These are phyloP conservation scores for Sporothrix humicola DNA, from an alignment of 2,329 filamentous ascomycete genomes.

Conservation along the genomic window DNA sequence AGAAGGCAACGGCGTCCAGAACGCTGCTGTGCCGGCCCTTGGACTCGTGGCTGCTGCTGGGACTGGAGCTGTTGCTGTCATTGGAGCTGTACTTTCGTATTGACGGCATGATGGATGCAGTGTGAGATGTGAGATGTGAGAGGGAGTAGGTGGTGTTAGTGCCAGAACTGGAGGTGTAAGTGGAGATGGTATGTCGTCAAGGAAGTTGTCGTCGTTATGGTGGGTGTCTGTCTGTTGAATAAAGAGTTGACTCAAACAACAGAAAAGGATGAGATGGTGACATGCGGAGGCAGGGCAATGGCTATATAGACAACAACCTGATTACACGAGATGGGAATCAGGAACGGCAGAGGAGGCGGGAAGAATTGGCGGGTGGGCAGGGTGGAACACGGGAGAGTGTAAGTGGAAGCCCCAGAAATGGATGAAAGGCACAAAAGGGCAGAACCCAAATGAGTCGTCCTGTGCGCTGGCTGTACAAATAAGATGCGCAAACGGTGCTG, in stretches of 20 bases:
- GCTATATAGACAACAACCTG: conserved; percentile 26
- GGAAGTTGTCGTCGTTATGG: not conserved
- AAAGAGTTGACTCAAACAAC: conserved; percentile 13
- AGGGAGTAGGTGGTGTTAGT: not conserved
- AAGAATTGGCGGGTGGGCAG: conserved; percentile 20
- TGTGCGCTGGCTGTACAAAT: conserved; percentile 2
- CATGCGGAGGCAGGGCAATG: conserved; percentile 21
- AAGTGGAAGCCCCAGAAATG: not conserved
- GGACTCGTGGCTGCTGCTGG: conserved; percentile 44
- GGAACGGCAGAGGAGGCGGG: conserved; percentile 18
- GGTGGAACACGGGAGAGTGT: conserved; percentile 8
- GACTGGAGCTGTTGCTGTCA: conserved; percentile 38
- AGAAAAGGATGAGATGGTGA: not conserved
- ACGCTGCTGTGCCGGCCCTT: conserved; percentile 50
- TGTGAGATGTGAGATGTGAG: conserved; percentile 22
- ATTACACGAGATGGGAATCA: conserved; percentile 10
- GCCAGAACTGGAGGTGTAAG: not conserved
- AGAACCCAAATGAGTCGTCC: conserved; percentile 9
- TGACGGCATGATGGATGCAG: conserved; percentile 41
- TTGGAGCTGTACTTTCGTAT: conserved; percentile 44
- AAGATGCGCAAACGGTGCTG: conserved; percentile 21
- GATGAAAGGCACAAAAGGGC: not conserved
- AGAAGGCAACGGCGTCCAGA: conserved; percentile 48
- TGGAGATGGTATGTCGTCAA: conserved; percentile 1
- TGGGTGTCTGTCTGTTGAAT: conserved; percentile 4